Conservation (phyloP, 257 asterid genomes). For the Solanum neorickii region DNA sequence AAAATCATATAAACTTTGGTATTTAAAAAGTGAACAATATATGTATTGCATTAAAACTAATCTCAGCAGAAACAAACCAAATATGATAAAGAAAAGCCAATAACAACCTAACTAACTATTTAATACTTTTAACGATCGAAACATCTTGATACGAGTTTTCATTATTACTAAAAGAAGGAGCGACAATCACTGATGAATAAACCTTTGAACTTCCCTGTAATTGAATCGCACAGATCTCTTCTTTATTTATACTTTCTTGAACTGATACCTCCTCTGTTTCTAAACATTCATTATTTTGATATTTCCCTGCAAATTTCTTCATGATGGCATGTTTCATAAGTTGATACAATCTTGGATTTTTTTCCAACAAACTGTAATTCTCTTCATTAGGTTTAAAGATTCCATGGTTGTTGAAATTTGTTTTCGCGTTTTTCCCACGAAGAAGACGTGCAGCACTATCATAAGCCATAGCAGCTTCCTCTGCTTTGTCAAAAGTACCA, state of each 20-base stretch:
- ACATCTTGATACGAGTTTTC: background rate
- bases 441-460: slow-evolving; percentile 21
- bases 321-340: slow-evolving; percentile 15
- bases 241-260: background rate
- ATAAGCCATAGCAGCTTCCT: slow-evolving; percentile 31
- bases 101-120: background rate
- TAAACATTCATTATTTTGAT: background rate
- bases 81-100: background rate
- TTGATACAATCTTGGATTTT: slow-evolving; percentile 18
- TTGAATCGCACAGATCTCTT: background rate
- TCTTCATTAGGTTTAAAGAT: slow-evolving; percentile 3
- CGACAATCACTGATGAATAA: slow-evolving; percentile 25
- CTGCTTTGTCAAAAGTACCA: slow-evolving; percentile 23
- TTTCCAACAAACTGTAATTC: slow-evolving; percentile 2
- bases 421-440: slow-evolving; percentile 23
- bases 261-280: background rate
- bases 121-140: background rate
- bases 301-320: slow-evolving; percentile 8
- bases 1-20: background rate
- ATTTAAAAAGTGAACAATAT: background rate
- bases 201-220: slow-evolving; percentile 13
- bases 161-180: slow-evolving; percentile 26
- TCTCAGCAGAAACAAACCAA: background rate
- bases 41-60: background rate
- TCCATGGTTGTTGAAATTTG: slow-evolving; percentile 14